A percentile compares a stretch with the other conserved stretches of the same genome.
phyloP scores from a whole-genome alignment of 2,329 filamentous ascomycete species.

The Pezicula radicicola region DNA sequence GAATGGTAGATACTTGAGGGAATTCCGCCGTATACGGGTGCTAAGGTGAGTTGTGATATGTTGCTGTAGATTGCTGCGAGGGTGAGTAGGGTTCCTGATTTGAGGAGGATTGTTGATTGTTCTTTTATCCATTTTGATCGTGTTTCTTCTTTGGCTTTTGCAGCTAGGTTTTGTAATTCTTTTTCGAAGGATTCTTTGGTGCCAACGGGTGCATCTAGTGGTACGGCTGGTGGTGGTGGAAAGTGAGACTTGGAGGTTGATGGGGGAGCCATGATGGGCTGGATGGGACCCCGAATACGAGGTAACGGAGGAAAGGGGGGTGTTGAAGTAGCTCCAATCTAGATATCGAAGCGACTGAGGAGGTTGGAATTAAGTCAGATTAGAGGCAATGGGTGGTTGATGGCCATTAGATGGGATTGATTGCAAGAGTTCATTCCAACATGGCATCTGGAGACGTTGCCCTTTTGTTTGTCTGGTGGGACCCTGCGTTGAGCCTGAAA shows the following conservation, averaged over 20 bases:
- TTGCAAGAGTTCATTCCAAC: neutral
- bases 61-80: constrained; percentile 64
- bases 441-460: constrained; percentile 11
- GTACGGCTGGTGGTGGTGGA: constrained; percentile 5
- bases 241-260: constrained; percentile 1
- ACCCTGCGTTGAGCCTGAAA: constrained; percentile 20
- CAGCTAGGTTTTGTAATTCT: constrained; percentile 27
- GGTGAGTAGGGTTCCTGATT: constrained; percentile 42
- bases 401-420: neutral
- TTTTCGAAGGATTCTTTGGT: constrained; percentile 32
- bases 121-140: constrained; percentile 23
- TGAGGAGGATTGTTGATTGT: constrained; percentile 26
- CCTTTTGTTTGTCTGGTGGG: constrained; percentile 8
- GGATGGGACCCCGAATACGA: neutral
- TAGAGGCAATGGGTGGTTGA: too few species aligned
- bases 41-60: constrained; percentile 72
- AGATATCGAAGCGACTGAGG: too few species aligned
- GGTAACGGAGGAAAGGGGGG: neutral
- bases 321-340: neutral
- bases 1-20: constrained; percentile 72
- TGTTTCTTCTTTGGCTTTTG: constrained; percentile 29
- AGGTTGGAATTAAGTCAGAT: too few species aligned
- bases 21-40: constrained; percentile 85
- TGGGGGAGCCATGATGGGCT: constrained; percentile 13
- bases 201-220: constrained; percentile 17